A percentile compares a stretch with the other conserved stretches of the same genome.
phyloP scores from a whole-genome alignment of 495 filamentous ascomycete species.

The Bacidia rubella region DNA sequence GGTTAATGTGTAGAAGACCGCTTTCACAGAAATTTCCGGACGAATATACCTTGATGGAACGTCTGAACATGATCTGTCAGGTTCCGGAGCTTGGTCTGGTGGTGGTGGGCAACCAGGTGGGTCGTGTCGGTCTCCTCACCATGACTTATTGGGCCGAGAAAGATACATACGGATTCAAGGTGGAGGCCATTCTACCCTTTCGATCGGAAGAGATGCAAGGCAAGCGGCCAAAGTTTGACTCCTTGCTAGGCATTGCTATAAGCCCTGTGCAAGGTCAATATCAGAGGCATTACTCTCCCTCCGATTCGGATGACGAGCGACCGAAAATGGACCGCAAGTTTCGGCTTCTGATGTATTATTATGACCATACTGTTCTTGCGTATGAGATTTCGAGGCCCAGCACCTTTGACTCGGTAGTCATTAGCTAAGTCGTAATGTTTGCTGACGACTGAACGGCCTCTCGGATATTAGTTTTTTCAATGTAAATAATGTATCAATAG shows the following conservation, averaged over 20 bases:
- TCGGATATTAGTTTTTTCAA: too few species aligned
- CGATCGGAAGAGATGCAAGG: conserved; percentile 30
- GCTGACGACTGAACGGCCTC: not conserved
- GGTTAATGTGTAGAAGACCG: not conserved
- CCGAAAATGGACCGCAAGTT: conserved; percentile 34
- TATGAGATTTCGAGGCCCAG: conserved; percentile 48
- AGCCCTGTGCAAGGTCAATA: conserved; percentile 49
- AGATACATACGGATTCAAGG: conserved; percentile 33
- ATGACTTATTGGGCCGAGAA: conserved; percentile 37
- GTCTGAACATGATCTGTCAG: conserved; percentile 62
- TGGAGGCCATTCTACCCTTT: conserved; percentile 46
- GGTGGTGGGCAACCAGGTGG: conserved; percentile 56
- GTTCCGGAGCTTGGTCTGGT: conserved; percentile 71
- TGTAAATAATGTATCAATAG: too few species aligned
- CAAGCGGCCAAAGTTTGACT: conserved; percentile 26
- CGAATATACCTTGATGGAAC: conserved; percentile 27
- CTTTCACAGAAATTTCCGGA: not conserved
- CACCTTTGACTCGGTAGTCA: not conserved
- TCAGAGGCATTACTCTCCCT: conserved; percentile 8
- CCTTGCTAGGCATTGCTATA: conserved; percentile 42
- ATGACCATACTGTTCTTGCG: conserved; percentile 61
- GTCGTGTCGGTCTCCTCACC: conserved; percentile 60
- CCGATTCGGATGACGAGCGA: not conserved
- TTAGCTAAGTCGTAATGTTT: not conserved
- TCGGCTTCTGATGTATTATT: conserved; percentile 62